Conservation (phyloP, 176 grass and related monocot genomes). For the Luzula sylvatica region DNA sequence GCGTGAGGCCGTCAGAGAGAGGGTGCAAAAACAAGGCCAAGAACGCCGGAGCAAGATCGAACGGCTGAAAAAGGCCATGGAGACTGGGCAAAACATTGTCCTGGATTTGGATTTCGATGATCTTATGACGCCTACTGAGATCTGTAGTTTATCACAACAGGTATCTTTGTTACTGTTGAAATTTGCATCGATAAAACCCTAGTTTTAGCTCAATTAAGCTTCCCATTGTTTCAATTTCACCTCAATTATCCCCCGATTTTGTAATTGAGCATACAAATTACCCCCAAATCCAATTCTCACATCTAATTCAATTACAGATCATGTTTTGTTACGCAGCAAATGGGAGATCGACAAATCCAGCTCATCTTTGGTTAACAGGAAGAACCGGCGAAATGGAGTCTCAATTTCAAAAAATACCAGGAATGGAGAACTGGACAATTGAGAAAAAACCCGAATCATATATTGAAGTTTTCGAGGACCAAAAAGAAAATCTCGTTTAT, state of each 20-base stretch:
- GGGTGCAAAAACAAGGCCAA: background rate
- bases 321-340: slow-evolving; percentile 99
- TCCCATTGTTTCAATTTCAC: background rate
- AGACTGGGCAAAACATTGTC: slow-evolving; percentile 12
- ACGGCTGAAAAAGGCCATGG: background rate
- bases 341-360: slow-evolving; percentile 56
- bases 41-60: slow-evolving; percentile 11
- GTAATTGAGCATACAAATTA: background rate
- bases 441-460: slow-evolving; percentile 68
- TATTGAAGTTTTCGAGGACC: slow-evolving; percentile 65
- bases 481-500: slow-evolving; percentile 71
- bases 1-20: slow-evolving; percentile 1
- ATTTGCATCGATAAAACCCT: too few species aligned
- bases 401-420: slow-evolving; percentile 59
- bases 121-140: slow-evolving; percentile 8
- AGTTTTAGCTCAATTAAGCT: background rate
- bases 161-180: background rate
- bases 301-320: slow-evolving; percentile 36
- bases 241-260: background rate
- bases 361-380: slow-evolving; percentile 91
- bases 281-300: background rate
- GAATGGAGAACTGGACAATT: slow-evolving; percentile 83
- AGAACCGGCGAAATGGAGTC: slow-evolving; percentile 69
- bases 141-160: slow-evolving; percentile 10
- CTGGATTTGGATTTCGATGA: slow-evolving; percentile 13